Evolutionary conservation across 495 filamentous ascomycete species (phyloP), one percentile per base, ranked within the genome.

Genomic region (Talaromyces borbonicus): DNA sequence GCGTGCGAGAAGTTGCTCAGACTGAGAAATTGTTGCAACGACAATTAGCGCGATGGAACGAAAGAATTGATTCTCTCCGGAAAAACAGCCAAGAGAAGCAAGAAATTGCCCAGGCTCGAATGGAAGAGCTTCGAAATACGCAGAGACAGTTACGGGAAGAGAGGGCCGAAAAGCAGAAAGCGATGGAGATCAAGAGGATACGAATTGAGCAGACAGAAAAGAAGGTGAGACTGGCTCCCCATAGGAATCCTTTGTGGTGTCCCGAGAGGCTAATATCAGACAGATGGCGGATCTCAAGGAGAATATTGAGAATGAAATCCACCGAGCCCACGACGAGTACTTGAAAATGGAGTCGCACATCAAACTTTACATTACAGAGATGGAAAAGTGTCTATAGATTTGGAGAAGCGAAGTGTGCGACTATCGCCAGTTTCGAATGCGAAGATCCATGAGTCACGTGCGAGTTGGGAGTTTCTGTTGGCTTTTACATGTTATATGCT

Each of bases 211-310:
- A 95, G 71, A 95, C 86, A 25, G 92, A 96, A 78, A 96, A 95
- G 72, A 95, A 97, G 85, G 89, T 90, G 95, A 95, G 85, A 89
- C 89, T 74, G 50, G 72, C 56, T 37, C 43, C 30, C 2, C 11
- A 18, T 30, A 20, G 2, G 5, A 38, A 38, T 18, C 32, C 14
- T 20, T 18, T 30, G 32, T 8, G 3, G 16, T 25, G 22, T 32
- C 37, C n/a, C n/a, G 26, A 51, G 35, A 52, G 19, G 4, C 49
- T 51, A 31, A 54, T 42, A 37, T 5, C 42, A 14, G 37, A 43
- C 59, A 97, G 89, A 98, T 97, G 92, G 80, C 80, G 24, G 92
- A 97, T 62, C 72, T 97, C 35, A 96, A 92, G 54, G 92, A 96
- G 61, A 95, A 90, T 51, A 92, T 97, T 47, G 93, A 97, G 58